Conservation (phyloP, 495 filamentous ascomycete genomes). For the Pyrenopolyporus hunteri region DNA sequence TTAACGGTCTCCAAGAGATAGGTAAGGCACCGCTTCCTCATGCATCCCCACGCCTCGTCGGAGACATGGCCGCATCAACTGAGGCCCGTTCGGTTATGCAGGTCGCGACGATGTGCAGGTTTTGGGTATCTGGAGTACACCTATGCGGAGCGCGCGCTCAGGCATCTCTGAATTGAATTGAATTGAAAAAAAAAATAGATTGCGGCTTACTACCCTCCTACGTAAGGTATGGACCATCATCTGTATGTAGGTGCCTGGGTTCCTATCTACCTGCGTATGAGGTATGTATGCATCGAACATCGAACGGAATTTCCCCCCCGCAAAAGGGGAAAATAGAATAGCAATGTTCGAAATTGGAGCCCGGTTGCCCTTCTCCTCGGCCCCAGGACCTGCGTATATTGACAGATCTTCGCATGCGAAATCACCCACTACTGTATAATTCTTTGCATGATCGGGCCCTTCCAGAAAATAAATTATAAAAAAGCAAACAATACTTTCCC, state of each 20-base stretch:
- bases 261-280: no score
- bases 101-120: constrained; percentile 39
- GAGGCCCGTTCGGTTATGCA: constrained; percentile 50
- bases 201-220: constrained; percentile 37
- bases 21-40: constrained; percentile 38
- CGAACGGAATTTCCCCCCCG: constrained; percentile 35
- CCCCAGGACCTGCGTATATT: constrained; percentile 30
- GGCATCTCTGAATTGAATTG: constrained; percentile 32
- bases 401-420: constrained; percentile 32
- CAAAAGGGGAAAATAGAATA: constrained; percentile 27
- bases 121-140: constrained; percentile 33
- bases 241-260: neutral
- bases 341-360: constrained; percentile 31
- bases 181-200: neutral
- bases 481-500: constrained; percentile 38
- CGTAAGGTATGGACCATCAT: no score
- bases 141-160: constrained; percentile 37
- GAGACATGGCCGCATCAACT: constrained; percentile 48
- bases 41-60: constrained; percentile 45
- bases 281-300: constrained; percentile 28
- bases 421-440: constrained; percentile 35
- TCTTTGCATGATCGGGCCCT: constrained; percentile 39
- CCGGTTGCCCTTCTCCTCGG: constrained; percentile 15
- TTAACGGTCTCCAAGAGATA: constrained; percentile 29
- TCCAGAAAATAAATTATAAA: no score